Evolutionary conservation across 805 yeast species (phyloP).

Genomic region (Cyberlindnera mrakii): DNA sequence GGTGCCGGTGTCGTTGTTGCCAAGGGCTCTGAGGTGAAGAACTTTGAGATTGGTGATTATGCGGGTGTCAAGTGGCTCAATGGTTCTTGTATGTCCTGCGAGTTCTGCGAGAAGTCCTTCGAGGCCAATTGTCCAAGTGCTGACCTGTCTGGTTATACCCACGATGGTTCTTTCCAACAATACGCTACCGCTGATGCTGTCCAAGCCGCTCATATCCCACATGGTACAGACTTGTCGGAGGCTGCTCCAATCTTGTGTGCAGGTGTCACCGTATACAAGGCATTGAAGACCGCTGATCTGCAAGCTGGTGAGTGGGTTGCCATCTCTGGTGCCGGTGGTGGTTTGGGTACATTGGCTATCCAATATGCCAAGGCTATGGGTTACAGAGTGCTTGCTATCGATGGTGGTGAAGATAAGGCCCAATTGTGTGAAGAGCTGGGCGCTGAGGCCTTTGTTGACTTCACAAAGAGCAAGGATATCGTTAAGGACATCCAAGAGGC

Average conservation of each 20-base stretch:
- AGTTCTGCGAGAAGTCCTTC: conserved; percentile 50
- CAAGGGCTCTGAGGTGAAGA: conserved; percentile 51
- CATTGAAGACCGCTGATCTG: conserved; percentile 52
- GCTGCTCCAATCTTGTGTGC: conserved; percentile 56
- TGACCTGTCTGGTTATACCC: conserved; percentile 69
- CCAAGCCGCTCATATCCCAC: conserved; percentile 55
- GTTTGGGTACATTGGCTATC: conserved; percentile 69
- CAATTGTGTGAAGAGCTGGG: conserved; percentile 48
- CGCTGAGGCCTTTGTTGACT: conserved; percentile 59
- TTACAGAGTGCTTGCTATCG: conserved; percentile 61
- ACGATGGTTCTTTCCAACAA: conserved; percentile 44
- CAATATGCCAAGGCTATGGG: conserved; percentile 79
- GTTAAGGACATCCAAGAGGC: conserved; percentile 39
- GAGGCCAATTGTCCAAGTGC: conserved; percentile 67
- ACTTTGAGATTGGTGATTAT: conserved; percentile 57
- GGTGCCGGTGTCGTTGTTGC: conserved; percentile 71
- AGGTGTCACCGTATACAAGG: conserved; percentile 51
- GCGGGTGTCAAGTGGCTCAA: conserved; percentile 70
- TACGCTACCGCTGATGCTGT: conserved; percentile 62
- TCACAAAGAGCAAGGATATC: conserved; percentile 44
- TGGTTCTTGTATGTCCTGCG: conserved; percentile 61
- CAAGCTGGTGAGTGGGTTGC: conserved; percentile 69
- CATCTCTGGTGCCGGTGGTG: conserved; percentile 78
- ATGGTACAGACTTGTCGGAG: conserved; percentile 47
- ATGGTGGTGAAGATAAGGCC: conserved; percentile 68